Percentiles rank a stretch among this genome's conserved stretches.
Evolutionary conservation across 345 rosid genomes (phyloP).

Genomic region (Erysimum cheiranthoides): DNA sequence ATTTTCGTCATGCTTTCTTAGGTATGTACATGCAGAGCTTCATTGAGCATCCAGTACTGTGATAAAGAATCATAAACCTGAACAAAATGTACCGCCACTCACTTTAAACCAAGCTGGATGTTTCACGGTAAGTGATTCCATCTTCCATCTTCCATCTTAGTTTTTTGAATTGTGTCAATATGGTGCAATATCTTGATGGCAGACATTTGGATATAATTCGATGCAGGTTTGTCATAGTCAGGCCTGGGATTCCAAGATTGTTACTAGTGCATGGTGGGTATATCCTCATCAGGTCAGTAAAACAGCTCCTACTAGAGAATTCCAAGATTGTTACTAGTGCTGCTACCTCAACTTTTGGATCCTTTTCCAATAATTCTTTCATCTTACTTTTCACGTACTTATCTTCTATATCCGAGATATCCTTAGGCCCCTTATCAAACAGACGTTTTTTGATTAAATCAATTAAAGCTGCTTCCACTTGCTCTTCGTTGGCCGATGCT

Average conservation of each 20-base stretch:
- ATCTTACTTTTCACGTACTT: no score
- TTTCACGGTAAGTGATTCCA: conserved; percentile 65
- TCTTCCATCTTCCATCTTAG: conserved; percentile 5
- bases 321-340: no score
- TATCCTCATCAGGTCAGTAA: conserved; percentile 97
- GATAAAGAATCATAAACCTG: conserved; percentile 92
- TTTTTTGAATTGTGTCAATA: conserved; percentile 9
- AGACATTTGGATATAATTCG: conserved; percentile 21
- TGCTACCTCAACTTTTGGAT: no score
- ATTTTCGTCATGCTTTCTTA: conserved; percentile 38
- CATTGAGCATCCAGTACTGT: conserved; percentile 99
- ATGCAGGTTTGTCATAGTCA: conserved; percentile 95
- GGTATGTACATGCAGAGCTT: conserved; percentile 95
- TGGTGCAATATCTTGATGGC: conserved; percentile 26
- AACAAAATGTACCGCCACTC: conserved; percentile 89
- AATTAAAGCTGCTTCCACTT: no score
- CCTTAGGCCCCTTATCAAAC: no score
- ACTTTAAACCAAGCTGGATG: conserved; percentile 98
- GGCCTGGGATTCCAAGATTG: conserved; percentile 99
- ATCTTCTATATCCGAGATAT: no score
- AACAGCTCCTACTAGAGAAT: conserved; percentile 99
- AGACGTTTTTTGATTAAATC: no score
- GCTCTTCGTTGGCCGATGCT: no score
- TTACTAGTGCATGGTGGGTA: conserved; percentile 99
- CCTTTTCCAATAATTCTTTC: no score